Base-by-base conservation (phyloP, 1,284 basidiomycete species). In the Hymenochaete sp. region DNA sequence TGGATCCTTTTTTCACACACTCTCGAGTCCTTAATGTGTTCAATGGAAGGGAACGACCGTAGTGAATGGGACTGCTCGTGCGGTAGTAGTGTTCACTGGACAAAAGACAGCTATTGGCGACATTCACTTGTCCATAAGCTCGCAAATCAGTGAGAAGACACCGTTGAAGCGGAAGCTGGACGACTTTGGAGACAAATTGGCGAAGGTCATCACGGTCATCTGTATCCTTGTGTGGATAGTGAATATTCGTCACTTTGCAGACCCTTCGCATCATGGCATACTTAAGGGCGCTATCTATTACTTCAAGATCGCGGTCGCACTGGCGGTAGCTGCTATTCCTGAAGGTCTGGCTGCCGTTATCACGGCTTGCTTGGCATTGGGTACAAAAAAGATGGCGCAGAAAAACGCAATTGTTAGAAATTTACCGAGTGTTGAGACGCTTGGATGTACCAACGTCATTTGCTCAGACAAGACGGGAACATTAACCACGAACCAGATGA, bases 381-480 rank as follows among this genome's bases (percentile, higher is more conserved):
- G 93, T 14, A 95, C 92, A 10, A 92, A 93, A 69, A 93, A 93
- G 63, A 97, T 98, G 93, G 92, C 93, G 0, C 88, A 93, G 70
- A 88, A 92, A 66, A 95, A 95, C 51, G 93, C 93, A 4, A 97
- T 98, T 55, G 93, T 98, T 38, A 71, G 92, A 56, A 92, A 95
- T 62, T 69, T 98, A 52, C 93, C 93, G n/a, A 90, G 85, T 53
- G 93, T 97, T 9, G 93, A 98, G 68, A 96, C 93, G 22, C 71
- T 98, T 1, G 93, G 93, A 2, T 93, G 90, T 68, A 93, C 91
- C 39, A 95, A 93, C 60, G 91, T 96, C 41, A 96, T 97, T 55
- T 97, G 93, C 63, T 93, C 91, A 5, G 93, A 97, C 69, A 97
- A 97, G 72, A 97, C 93, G 14, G 93, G 92, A 39, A 96, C 93